phyloP scores from a whole-genome alignment of 345 rosid genomes.

The Camelina hispida region DNA sequence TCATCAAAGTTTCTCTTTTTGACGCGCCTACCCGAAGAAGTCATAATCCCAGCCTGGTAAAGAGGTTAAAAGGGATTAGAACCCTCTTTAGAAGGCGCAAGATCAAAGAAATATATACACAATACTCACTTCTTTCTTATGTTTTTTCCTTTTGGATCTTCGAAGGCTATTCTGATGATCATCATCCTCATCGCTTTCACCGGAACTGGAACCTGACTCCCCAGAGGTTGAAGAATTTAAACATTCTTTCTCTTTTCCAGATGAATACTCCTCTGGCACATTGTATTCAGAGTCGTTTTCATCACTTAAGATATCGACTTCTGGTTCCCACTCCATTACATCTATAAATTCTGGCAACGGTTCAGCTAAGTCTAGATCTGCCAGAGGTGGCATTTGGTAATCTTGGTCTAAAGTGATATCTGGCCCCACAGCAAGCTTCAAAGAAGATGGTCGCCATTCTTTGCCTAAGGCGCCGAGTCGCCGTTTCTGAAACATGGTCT shows the following conservation, averaged over 20 bases:
- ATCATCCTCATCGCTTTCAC: constrained; percentile 66
- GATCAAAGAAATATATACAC: constrained; percentile 19
- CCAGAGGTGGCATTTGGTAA: constrained; percentile 84
- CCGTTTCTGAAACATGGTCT: constrained; percentile 92
- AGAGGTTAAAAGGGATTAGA: constrained; percentile 29
- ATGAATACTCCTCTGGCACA: constrained; percentile 75
- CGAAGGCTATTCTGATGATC: constrained; percentile 63
- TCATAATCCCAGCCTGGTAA: constrained; percentile 75
- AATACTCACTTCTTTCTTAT: constrained; percentile 67
- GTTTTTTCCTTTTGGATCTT: constrained; percentile 77
- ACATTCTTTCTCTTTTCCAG: constrained; percentile 77
- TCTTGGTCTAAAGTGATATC: constrained; percentile 85
- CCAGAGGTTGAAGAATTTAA: constrained; percentile 63
- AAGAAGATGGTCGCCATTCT: constrained; percentile 87
- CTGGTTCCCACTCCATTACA: constrained; percentile 96
- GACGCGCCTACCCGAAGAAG: constrained; percentile 92
- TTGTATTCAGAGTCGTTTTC: constrained; percentile 97
- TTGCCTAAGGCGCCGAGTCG: constrained; percentile 87
- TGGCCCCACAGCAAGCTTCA: constrained; percentile 83
- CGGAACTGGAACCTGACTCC: constrained; percentile 63
- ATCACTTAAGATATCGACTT: constrained; percentile 69
- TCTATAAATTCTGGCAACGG: constrained; percentile 88
- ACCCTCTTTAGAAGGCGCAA: constrained; percentile 19
- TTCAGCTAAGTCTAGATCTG: constrained; percentile 80
- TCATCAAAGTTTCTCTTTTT: constrained; percentile 88